Percentiles rank a stretch among this genome's conserved stretches.
These are phyloP conservation scores for Eimeria sp. DNA, from an alignment of 169 alveolate genomes.

Conservation along the genomic window DNA sequence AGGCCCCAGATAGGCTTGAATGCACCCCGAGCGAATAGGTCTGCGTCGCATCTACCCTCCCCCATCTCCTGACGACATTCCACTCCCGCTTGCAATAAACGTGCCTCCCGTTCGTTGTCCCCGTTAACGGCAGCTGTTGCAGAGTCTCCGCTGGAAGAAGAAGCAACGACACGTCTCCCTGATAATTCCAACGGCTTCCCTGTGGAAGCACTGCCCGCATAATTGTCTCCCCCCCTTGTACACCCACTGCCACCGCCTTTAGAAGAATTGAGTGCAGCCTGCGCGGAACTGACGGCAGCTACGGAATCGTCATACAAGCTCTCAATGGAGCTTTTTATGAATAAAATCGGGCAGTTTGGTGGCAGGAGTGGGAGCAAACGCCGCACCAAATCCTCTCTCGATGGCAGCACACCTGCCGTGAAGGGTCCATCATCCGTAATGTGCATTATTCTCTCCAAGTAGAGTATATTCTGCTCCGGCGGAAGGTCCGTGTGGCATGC, in stretches of 20 bases:
- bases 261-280: neutral
- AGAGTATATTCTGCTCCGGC: neutral
- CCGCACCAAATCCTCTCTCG: slow-evolving; percentile 18
- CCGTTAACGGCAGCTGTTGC: neutral
- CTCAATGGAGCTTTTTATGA: slow-evolving; percentile 31
- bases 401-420: slow-evolving; percentile 8
- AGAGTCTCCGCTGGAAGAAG: neutral
- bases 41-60: neutral
- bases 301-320: slow-evolving; percentile 48
- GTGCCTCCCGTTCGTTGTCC: neutral
- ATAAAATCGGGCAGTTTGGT: slow-evolving; percentile 11
- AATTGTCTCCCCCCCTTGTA: neutral
- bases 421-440: neutral
- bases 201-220: neutral
- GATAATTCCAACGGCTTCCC: neutral
- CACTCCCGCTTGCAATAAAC: neutral
- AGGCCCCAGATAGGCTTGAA: neutral
- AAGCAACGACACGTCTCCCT: neutral
- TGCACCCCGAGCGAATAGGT: neutral
- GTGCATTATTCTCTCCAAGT: neutral
- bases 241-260: neutral
- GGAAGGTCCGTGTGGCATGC: neutral
- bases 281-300: slow-evolving; percentile 24
- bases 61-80: neutral
- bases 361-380: slow-evolving; percentile 13